Percentiles rank a stretch among this genome's conserved stretches.
Conservation (phyloP, 2,329 filamentous ascomycete species). For the Juglanconis sp. region DNA sequence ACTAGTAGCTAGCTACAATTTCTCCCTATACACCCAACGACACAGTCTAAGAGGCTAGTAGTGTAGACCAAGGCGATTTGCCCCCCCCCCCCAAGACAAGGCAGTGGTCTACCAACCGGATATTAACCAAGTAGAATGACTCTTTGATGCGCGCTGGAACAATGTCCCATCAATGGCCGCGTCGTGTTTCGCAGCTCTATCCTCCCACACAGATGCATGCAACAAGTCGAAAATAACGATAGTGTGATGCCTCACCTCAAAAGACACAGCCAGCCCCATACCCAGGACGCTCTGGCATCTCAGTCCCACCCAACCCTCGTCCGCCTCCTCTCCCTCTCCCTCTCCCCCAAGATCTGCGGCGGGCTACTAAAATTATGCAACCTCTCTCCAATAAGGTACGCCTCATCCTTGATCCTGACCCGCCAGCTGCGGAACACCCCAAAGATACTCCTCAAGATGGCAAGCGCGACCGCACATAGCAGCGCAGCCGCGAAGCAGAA, state of each 20-base stretch:
- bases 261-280: background rate
- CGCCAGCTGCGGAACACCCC: constrained; percentile 72
- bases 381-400: constrained; percentile 90
- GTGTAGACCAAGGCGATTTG: background rate
- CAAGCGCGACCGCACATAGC: constrained; percentile 43
- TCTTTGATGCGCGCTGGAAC: background rate
- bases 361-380: constrained; percentile 80
- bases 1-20: background rate
- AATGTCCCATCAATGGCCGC: background rate
- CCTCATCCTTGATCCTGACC: constrained; percentile 82
- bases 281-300: constrained; percentile 4
- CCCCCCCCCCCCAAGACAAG: background rate
- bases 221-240: background rate
- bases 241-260: background rate
- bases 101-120: background rate
- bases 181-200: background rate
- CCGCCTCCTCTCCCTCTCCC: constrained; percentile 13
- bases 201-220: background rate
- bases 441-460: constrained; percentile 49
- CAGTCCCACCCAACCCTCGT: constrained; percentile 18
- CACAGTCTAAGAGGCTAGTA: background rate
- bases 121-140: background rate
- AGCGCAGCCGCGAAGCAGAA: constrained; percentile 68
- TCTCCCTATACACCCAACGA: background rate
- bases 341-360: constrained; percentile 26